phyloP scores from a whole-genome alignment of 352 stramenopile genomes.

The Phytophthora europaea region DNA sequence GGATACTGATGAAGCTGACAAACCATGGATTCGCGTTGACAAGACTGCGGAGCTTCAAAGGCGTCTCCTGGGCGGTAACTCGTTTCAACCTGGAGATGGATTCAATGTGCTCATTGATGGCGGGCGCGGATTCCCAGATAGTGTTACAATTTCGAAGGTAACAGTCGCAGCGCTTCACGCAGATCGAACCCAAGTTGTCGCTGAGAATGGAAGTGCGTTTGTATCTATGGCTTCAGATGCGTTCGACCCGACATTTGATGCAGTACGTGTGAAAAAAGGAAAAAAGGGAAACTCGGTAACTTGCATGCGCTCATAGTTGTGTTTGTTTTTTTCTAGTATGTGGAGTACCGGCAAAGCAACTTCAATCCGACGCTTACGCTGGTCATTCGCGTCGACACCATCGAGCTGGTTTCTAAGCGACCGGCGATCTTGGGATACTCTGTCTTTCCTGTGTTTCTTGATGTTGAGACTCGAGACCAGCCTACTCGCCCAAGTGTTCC shows the following conservation, averaged over 20 bases:
- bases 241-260: conserved; percentile 59
- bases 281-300: not conserved
- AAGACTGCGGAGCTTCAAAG: conserved; percentile 39
- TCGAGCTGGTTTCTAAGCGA: conserved; percentile 63
- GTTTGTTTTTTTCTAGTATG: conserved; percentile 41
- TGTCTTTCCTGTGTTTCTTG: conserved; percentile 76
- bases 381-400: conserved; percentile 86
- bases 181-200: conserved; percentile 52
- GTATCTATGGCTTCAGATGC: conserved; percentile 33
- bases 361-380: conserved; percentile 90
- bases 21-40: conserved; percentile 55
- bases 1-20: conserved; percentile 27
- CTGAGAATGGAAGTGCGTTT: conserved; percentile 42
- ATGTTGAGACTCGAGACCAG: conserved; percentile 66
- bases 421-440: conserved; percentile 83
- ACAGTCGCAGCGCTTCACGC: conserved; percentile 68
- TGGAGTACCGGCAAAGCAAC: conserved; percentile 77
- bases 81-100: conserved; percentile 73
- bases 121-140: conserved; percentile 79
- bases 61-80: conserved; percentile 25
- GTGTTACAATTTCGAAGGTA: conserved; percentile 73
- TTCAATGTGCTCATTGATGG: conserved; percentile 88
- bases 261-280: conserved; percentile 46
- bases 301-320: conserved; percentile 7
- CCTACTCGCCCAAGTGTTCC: conserved; percentile 54